Conservation (phyloP, 257 asterid genomes). For the Salvia splendens region DNA sequence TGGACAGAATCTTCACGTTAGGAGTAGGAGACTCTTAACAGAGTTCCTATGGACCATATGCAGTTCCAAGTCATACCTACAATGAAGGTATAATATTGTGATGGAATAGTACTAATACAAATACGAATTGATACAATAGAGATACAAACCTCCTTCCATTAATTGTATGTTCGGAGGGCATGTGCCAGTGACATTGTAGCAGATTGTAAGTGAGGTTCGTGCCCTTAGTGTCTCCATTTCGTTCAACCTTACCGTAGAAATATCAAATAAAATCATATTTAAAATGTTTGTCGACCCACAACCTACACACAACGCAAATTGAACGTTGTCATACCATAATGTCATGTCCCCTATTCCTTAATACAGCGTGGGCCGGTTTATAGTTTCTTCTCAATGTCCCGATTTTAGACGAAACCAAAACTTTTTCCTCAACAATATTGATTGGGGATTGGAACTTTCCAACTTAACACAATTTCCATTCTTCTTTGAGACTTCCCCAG, state of each 20-base stretch:
- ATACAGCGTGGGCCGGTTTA: slow-evolving; percentile 49
- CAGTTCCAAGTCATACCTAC: slow-evolving; percentile 56
- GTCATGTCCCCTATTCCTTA: slow-evolving; percentile 63
- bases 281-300: background rate
- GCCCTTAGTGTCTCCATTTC: slow-evolving; percentile 61
- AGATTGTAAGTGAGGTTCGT: slow-evolving; percentile 41
- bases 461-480: slow-evolving; percentile 49
- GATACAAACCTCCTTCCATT: slow-evolving; percentile 42
- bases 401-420: slow-evolving; percentile 19
- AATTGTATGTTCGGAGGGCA: slow-evolving; percentile 73
- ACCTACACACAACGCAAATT: background rate
- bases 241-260: slow-evolving; percentile 43
- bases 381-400: slow-evolving; percentile 44
- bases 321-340: slow-evolving; percentile 20
- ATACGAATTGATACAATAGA: background rate
- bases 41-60: slow-evolving; percentile 61
- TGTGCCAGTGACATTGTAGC: slow-evolving; percentile 68
- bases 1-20: no score
- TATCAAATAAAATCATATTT: background rate
- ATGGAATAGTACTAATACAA: background rate
- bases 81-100: background rate
- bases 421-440: slow-evolving; percentile 42
- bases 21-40: no score
- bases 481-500: slow-evolving; percentile 51
- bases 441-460: slow-evolving; percentile 76